Base-by-base conservation (phyloP, 1,284 basidiomycete genomes). In the Cryptococcus sp. region DNA sequence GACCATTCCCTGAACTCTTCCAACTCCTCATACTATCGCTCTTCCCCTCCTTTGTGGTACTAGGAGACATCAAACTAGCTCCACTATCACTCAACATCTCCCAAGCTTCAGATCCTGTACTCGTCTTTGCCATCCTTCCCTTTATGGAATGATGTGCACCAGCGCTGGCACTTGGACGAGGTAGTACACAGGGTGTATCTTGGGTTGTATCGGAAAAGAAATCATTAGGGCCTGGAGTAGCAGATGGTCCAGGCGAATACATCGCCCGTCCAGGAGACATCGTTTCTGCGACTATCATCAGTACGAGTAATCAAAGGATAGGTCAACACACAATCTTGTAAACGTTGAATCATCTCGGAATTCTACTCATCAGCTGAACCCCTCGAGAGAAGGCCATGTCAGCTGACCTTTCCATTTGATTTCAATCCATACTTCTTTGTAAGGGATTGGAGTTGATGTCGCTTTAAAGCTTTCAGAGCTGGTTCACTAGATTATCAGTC, bases 341-440 rank as follows among this genome's bases (percentile, higher is more conserved):
- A 55, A 2, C 72, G 61, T 23, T 62, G 53, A 16, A 69, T 56
- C 54, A 73, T 57, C 25, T 72, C 69, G 1, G 60, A 56, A 48
- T 72, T 73, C 72, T 73, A 45, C 16, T 44, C 21, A 53, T 59
- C 49, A 57, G 57, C 46, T 14, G 28, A 13, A 7, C 28, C n/a
- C 14, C 28, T 7, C 3, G 9, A 45, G 21, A 4, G 7, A n/a
- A 42, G 25, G 3, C 13, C n/a, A n/a, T n/a, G n/a, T n/a, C n/a
- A n/a, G 53, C 65, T 45, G 18, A 73, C 72, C 65, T 75, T 75
- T 21, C 73, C 73, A 48, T 61, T 69, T 4, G 72, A 70, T 50
- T 63, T 72, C 43, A 74, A 62, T 7, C 65, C 66, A 55, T 72
- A 73, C 47, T 64, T 61, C 54, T 72, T 72, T 16, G 71, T 74